Evolutionary conservation across 2,329 filamentous ascomycete genomes (phyloP), one percentile per base, ranked within the genome.

Genomic region (Penicillium corylophilum): DNA sequence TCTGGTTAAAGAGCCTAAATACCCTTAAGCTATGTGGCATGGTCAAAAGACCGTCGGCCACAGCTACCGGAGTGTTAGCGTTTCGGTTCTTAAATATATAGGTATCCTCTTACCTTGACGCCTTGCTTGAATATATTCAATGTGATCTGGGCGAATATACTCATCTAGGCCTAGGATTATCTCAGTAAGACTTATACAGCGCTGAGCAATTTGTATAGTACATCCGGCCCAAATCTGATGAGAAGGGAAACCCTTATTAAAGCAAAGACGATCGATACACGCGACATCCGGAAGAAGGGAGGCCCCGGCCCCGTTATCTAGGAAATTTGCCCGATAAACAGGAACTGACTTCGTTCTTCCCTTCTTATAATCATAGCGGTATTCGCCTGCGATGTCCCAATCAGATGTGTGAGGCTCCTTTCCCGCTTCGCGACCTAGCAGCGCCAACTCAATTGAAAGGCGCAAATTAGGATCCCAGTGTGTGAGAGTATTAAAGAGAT

Each of bases 271-370:
- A 13, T 46, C 46, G 31, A 50, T 43, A 9, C 42, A 53, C 13
- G 28, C 36, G 39, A 56, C 31, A 39, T 33, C 45, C 6, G 45
- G n/a, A 23, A 48, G 43, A 53, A 43, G 20, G n/a, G 45, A 50
- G 16, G 38, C 46, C 12, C 40, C 44, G 28, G n/a, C n/a, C n/a
- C n/a, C n/a, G n/a, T 48, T 23, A 2, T 56, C 12, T 2, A 40
- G 20, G 13, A 61, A 61, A 2, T 20, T 31, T n/a, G 54, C 56
- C 15, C 56, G 44, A 16, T 59, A 61, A 9, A 53, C 53, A 38
- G 42, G 40, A 10, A 53, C 39, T 18, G 45, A 47, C 16, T 31
- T 40, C n/a, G n/a, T 44, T 23, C 8, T 22, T 15, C 18, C 22
- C 20, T 42, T 31, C 35, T 22, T 16, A 43, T 42, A 31, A 40